These are phyloP conservation scores for Monascus purpureus DNA, from an alignment of 495 filamentous ascomycete genomes.

Conservation along the genomic window DNA sequence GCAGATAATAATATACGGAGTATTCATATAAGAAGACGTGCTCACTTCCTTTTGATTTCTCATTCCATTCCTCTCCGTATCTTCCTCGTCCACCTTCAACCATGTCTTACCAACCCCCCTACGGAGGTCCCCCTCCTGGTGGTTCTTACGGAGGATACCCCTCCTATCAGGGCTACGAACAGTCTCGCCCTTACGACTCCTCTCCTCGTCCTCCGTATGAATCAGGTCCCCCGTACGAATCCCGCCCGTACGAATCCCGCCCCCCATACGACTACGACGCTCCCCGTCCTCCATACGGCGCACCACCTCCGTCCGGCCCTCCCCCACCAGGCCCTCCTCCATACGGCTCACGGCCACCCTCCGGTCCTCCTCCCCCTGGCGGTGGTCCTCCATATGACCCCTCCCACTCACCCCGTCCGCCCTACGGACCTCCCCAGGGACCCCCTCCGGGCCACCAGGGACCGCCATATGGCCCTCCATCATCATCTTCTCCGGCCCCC, in stretches of 20 bases:
- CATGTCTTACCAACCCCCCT: no score
- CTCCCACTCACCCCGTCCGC: not conserved
- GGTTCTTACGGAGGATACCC: no score
- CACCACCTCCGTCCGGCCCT: no score
- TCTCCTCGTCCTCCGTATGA: constrained; percentile 2
- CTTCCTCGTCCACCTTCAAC: no score
- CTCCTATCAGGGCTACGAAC: not conserved
- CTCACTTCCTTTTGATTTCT: no score
- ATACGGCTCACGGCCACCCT: constrained; percentile 1
- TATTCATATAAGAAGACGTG: no score
- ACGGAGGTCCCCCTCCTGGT: no score
- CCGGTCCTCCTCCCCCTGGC: constrained; percentile 3
- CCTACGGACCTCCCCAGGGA: constrained; percentile 4
- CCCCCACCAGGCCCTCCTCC: constrained; percentile 5
- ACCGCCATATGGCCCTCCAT: no score
- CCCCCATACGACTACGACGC: constrained; percentile 6
- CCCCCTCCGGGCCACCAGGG: not conserved
- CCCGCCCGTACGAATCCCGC: constrained; percentile 6
- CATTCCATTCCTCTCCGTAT: no score
- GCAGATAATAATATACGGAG: no score
- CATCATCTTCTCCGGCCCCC: no score
- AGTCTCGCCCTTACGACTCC: constrained; percentile 7
- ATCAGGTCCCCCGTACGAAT: constrained; percentile 4
- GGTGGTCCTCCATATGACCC: constrained; percentile 1
- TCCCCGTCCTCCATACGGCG: not conserved